Base-by-base conservation (phyloP, 345 rosid species). In the Aquilaria sinensis region DNA sequence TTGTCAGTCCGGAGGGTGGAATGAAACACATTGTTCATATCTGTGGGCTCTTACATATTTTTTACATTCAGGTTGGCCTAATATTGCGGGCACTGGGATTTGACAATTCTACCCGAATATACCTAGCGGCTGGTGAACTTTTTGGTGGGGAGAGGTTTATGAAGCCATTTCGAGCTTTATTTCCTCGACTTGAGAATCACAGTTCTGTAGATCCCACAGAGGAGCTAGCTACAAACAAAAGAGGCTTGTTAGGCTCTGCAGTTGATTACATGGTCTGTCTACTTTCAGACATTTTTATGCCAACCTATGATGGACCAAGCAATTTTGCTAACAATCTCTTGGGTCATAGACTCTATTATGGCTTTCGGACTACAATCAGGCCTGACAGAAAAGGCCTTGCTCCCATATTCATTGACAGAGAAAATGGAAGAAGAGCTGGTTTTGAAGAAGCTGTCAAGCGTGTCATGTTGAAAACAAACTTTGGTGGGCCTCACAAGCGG, bases 211-310 rank as follows among this genome's bases (percentile, higher is more conserved):
- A 84, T 57, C 61, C 87, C 13, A 72, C 84, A 0, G 99, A 85
- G 75, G 99, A 95, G 64, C 80, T 87, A 12, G 73, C 74, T 57
- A 66, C 81, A 32, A 85, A 83, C 63, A 72, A 79, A 45, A 82
- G 52, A 37, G 99, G 99, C 15, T 77, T 95, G 68, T 52, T 89
- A 71, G 99, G 99, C 47, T 95, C 99, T 58, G 99, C 97, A 61
- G 99, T 95, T 62, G 99, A 95, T 89, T 95, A 95, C 82, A 91
- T 95, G 96, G 97, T 95, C 56, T 91, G 99, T 77, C 89, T 95
- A 32, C 96, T 91, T 31, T 88, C 97, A 11, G 96, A 91, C 77
- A 88, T 94, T 60, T 94, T 94, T 63, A 81, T 94, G 96, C 97
- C 97, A 68, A 94, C 99, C 51, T 94, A 94, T 60, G 99, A 94